Evolutionary conservation across 805 yeast species (phyloP).

Genomic region (Sugiyamaella boreocaroliniensis): DNA sequence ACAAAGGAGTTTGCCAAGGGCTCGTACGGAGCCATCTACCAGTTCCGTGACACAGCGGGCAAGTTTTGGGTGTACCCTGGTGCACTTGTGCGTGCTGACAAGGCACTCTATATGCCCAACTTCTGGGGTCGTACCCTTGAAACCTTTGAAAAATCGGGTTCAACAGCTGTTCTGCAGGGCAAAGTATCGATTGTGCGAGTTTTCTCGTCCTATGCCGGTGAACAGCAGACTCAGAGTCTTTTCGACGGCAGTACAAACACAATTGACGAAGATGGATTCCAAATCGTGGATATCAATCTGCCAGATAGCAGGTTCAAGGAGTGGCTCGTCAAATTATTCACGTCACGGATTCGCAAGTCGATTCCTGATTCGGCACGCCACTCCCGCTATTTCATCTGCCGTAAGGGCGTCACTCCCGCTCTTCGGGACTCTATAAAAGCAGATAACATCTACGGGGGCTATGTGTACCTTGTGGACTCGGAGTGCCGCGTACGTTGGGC

Average conservation of each 20-base stretch:
- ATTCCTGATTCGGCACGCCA: constrained; percentile 44
- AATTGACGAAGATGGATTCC: constrained; percentile 39
- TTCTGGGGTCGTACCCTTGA: constrained; percentile 50
- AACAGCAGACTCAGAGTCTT: constrained; percentile 54
- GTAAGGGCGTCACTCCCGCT: constrained; percentile 49
- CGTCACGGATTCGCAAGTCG: constrained; percentile 37
- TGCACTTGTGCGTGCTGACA: constrained; percentile 67
- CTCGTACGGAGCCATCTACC: constrained; percentile 59
- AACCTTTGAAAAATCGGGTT: constrained; percentile 22
- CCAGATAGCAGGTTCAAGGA: constrained; percentile 72
- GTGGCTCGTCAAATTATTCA: constrained; percentile 49
- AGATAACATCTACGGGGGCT: constrained; percentile 76
- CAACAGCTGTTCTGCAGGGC: constrained; percentile 38
- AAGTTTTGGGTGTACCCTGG: constrained; percentile 78
- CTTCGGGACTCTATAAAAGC: constrained; percentile 54
- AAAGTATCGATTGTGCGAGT: constrained; percentile 60
- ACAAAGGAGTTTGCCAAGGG: constrained; percentile 59
- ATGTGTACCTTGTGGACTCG: constrained; percentile 69
- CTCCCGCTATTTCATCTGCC: constrained; percentile 56
- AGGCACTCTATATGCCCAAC: constrained; percentile 77
- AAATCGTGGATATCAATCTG: constrained; percentile 68
- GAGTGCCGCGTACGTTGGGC: constrained; percentile 83
- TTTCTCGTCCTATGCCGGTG: constrained; percentile 65
- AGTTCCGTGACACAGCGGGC: constrained; percentile 69
- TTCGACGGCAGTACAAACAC: constrained; percentile 44